Percentiles rank a stretch among this genome's conserved stretches.
phyloP scores from a whole-genome alignment of 345 rosid genomes.

The Salix caprea region DNA sequence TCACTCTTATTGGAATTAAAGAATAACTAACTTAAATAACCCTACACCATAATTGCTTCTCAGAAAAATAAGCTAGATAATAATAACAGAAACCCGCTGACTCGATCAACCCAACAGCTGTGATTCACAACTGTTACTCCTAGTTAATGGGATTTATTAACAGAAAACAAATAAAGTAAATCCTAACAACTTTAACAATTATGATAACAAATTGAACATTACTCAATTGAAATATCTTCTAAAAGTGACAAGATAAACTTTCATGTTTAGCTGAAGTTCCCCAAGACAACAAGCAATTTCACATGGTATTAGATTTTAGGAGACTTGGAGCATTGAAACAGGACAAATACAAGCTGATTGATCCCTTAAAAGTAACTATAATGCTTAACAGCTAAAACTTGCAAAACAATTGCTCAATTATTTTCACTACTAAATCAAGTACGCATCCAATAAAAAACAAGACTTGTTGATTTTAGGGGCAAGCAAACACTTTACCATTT shows the following conservation, averaged over 20 bases:
- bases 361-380: neutral
- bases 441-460: neutral
- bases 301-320: neutral
- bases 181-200: too few species aligned
- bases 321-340: neutral
- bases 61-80: neutral
- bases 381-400: neutral
- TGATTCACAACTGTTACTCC: too few species aligned
- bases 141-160: too few species aligned
- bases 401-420: neutral
- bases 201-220: too few species aligned
- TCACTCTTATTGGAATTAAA: too few species aligned
- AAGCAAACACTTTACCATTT: conserved; percentile 37
- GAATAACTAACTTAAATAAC: neutral
- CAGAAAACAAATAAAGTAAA: too few species aligned
- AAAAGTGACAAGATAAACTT: too few species aligned
- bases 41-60: too few species aligned
- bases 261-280: too few species aligned
- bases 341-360: neutral
- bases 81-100: neutral
- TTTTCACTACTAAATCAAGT: neutral
- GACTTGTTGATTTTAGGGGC: conserved; percentile 1
- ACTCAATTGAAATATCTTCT: too few species aligned
- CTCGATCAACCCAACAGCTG: neutral
- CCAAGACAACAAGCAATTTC: neutral